A percentile compares a stretch with the other conserved stretches of the same genome.
Conservation (phyloP, 2,329 filamentous ascomycete genomes). For the Aspergillus oerlinghausenensis region DNA sequence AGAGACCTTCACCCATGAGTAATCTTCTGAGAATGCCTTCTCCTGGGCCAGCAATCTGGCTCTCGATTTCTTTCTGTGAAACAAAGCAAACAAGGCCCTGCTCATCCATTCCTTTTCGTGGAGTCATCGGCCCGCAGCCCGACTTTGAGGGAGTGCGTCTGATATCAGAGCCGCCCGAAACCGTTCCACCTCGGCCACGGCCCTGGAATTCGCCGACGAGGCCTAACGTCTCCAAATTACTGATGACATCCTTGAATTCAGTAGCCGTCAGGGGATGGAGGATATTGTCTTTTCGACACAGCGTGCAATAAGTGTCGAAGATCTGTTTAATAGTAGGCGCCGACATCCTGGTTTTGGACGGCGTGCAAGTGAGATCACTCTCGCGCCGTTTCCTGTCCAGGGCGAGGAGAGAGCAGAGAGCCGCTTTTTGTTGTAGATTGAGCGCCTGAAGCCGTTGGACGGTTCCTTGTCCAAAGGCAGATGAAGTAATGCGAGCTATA, state of each 20-base stretch:
- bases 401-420: constrained; percentile 80
- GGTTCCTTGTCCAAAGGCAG: constrained; percentile 85
- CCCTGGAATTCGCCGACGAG: constrained; percentile 68
- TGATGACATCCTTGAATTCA: constrained; percentile 90
- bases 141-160: constrained; percentile 68
- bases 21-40: constrained; percentile 42
- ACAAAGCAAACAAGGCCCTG: constrained; percentile 73
- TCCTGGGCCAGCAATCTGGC: constrained; percentile 58
- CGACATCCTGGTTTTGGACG: constrained; percentile 54
- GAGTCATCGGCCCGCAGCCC: constrained; percentile 52
- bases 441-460: constrained; percentile 77
- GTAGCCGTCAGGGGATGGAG: constrained; percentile 84
- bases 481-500: constrained; percentile 83
- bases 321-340: constrained; percentile 80
- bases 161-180: constrained; percentile 41
- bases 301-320: constrained; percentile 74
- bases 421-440: constrained; percentile 94
- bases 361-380: constrained; percentile 44
- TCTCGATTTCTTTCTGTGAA: constrained; percentile 72
- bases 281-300: constrained; percentile 84
- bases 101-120: constrained; percentile 60
- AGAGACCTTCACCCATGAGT: constrained; percentile 35
- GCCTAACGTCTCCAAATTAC: constrained; percentile 82
- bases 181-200: constrained; percentile 63
- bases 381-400: constrained; percentile 68